A percentile compares a stretch with the other conserved stretches of the same genome.
Evolutionary conservation across 116 monocot species (phyloP).

Genomic region (Posidonia oceanica): DNA sequence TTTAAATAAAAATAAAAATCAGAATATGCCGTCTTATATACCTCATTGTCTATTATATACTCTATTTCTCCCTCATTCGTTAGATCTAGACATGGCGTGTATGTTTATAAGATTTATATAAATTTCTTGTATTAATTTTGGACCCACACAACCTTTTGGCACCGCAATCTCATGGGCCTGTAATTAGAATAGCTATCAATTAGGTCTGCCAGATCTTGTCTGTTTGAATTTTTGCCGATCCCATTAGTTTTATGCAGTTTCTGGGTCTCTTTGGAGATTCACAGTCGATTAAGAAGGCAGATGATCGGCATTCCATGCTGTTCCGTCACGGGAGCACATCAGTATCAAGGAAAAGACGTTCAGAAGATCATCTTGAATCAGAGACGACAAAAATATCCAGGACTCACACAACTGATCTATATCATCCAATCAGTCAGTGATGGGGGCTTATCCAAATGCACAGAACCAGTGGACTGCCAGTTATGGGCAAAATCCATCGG

Average conservation of each 20-base stretch:
- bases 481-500: conserved; percentile 53
- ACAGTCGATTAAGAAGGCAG: conserved; percentile 69
- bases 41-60: too few relatives aligned
- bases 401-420: conserved; percentile 21
- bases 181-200: too few relatives aligned
- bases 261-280: conserved; percentile 87
- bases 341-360: conserved; percentile 62
- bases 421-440: conserved; percentile 36
- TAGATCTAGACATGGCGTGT: too few relatives aligned
- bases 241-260: conserved; percentile 34
- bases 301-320: conserved; percentile 44
- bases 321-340: conserved; percentile 54
- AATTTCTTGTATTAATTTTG: too few relatives aligned
- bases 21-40: too few relatives aligned
- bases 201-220: neutral
- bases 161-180: too few relatives aligned
- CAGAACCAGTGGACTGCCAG: conserved; percentile 60
- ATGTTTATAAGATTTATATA: too few relatives aligned
- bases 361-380: conserved; percentile 60
- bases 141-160: too few relatives aligned
- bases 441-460: conserved; percentile 52
- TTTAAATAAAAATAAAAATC: too few relatives aligned
- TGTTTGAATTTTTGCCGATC: neutral
- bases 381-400: conserved; percentile 65
- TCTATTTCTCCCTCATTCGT: too few relatives aligned